Base-by-base conservation (phyloP, 1,284 basidiomycete genomes). In the Singerocomus rubriflavus region DNA sequence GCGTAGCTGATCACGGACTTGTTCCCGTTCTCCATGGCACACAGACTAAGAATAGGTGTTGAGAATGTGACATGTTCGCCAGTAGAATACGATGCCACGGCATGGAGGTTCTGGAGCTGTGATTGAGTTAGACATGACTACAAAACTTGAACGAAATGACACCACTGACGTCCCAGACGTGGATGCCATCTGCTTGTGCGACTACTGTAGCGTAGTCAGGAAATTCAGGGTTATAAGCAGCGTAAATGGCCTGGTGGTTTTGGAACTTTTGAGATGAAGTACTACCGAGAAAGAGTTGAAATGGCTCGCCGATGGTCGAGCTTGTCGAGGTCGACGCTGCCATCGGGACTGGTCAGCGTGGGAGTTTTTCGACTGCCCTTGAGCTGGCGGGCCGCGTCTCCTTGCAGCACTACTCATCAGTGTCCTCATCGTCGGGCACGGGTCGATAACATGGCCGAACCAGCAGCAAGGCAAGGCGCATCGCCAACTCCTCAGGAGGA, bases 161-260 rank as follows among this genome's bases (percentile, higher is more conserved):
- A 46, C 52, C 36, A 72, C 80, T 64, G 63, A 88, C 86, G 64
- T 89, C 83, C 48, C 86, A 67, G 44, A 89, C 64, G 68, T 89
- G 84, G 39, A 89, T 70, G 17, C 88, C 88, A 53, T 90, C 85
- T 55, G 77, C 78, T 54, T 86, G 84, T 16, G 76, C 81, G 13
- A 84, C 77, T 52, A 86, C 73, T 2, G 84, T 83, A 32, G 79
- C 81, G 71, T 78, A 77, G 25, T 78, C 77, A 39, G 82, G 78
- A 38, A 73, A 68, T 51, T 69, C 68, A 45, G 67, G 70, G 56
- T 69, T 71, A 54, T 77, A 67, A 8, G 70, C 71, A 6, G 75
- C 72, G 55, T 71, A 81, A 50, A 70, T 57, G 2, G 70, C 56
- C 25, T 63, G 58, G 50, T 45, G 34, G n/a, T 46, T 44, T 36